Conservation (phyloP, 306 rosid genomes). For the Vigna angularis region DNA sequence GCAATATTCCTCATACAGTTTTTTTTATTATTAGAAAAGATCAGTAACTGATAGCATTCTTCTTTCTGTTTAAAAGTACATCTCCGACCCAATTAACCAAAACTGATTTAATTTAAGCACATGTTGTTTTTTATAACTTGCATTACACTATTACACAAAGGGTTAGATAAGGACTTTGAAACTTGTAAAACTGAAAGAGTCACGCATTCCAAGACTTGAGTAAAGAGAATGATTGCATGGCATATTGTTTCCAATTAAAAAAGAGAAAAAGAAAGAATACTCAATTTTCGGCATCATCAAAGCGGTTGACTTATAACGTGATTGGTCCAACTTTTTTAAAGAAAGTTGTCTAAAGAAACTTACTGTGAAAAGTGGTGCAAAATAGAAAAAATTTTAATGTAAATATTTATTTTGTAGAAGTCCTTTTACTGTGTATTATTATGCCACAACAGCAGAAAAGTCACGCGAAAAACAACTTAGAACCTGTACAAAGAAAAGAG, state of each 20-base stretch:
- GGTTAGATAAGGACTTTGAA: constrained; percentile 10
- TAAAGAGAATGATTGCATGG: background rate
- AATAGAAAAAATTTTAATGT: background rate
- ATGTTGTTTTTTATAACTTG: background rate
- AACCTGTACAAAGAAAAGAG: background rate
- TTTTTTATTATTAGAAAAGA: too few species aligned
- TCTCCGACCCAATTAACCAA: background rate
- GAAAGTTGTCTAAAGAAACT: background rate
- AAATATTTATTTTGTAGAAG: background rate
- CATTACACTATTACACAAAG: background rate
- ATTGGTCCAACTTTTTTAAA: constrained; percentile 10
- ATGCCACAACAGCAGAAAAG: background rate
- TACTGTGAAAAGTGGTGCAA: background rate
- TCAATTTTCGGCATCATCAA: constrained; percentile 18
- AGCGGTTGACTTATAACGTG: constrained; percentile 3
- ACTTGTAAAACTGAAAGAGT: constrained; percentile 21
- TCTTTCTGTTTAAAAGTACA: background rate
- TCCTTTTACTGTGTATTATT: background rate
- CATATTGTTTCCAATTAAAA: background rate
- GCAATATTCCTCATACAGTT: background rate
- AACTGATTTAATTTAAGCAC: background rate
- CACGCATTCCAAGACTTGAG: background rate
- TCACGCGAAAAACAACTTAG: background rate
- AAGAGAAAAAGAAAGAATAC: background rate
- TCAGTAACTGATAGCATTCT: background rate